Conservation (phyloP, 129 eudicot species). For the Sambucus nigra region DNA sequence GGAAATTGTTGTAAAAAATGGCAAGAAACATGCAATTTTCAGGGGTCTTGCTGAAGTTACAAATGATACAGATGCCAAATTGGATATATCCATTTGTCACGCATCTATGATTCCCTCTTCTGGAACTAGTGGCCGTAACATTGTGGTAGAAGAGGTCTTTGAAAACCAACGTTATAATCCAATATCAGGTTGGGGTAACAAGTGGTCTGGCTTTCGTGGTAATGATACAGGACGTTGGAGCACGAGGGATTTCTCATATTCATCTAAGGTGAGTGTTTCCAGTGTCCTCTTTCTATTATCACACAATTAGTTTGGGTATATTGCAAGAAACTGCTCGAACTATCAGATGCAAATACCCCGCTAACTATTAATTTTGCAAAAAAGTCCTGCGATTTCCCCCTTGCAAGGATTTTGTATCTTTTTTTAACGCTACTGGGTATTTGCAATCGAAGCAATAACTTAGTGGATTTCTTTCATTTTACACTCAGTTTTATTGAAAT, state of each 20-base stretch:
- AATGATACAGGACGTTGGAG: constrained; percentile 55
- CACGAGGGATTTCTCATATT: constrained; percentile 40
- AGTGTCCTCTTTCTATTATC: not conserved
- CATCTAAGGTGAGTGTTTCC: constrained; percentile 35
- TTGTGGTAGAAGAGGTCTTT: constrained; percentile 43
- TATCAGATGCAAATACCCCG: too few relatives aligned
- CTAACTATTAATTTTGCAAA: too few relatives aligned
- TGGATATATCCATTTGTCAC: constrained; percentile 52
- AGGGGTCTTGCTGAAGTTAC: constrained; percentile 74
- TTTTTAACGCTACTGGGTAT: too few relatives aligned
- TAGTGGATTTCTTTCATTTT: too few relatives aligned
- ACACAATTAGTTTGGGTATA: not conserved
- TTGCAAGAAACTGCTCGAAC: not conserved
- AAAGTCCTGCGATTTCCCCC: too few relatives aligned
- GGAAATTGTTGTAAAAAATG: constrained; percentile 72
- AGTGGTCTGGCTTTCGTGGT: constrained; percentile 31
- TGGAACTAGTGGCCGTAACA: constrained; percentile 10
- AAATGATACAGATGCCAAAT: constrained; percentile 59
- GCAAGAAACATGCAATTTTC: constrained; percentile 81
- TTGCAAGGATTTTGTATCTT: too few relatives aligned
- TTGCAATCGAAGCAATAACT: too few relatives aligned
- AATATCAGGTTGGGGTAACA: constrained; percentile 50
- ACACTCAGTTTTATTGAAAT: too few relatives aligned
- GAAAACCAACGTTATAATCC: constrained; percentile 44
- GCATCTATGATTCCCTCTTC: constrained; percentile 23